Conservation (phyloP, 768 basidiomycete species). For the Trametes coccinea region DNA sequence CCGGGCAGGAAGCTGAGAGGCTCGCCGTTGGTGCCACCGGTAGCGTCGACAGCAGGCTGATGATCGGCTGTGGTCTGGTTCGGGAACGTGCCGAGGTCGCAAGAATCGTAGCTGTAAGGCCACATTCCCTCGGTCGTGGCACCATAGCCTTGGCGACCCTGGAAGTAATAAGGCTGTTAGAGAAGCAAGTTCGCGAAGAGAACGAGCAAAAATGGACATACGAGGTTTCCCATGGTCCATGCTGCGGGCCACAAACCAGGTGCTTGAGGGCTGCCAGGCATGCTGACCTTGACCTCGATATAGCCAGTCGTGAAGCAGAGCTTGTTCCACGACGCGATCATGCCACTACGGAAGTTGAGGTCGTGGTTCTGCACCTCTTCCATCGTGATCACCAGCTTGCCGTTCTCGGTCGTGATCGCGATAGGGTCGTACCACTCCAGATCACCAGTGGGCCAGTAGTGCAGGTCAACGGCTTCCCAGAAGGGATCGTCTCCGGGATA, state of each 20-base stretch:
- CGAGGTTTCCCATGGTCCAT: slow-evolving; percentile 78
- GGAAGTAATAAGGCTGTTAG: background rate
- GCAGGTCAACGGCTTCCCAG: slow-evolving; percentile 84
- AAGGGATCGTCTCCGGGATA: slow-evolving; percentile 81
- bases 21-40: slow-evolving; percentile 49
- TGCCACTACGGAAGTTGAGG: slow-evolving; percentile 83
- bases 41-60: slow-evolving; percentile 56
- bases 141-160: slow-evolving; percentile 87
- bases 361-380: slow-evolving; percentile 68
- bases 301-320: slow-evolving; percentile 93
- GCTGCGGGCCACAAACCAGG: slow-evolving; percentile 89
- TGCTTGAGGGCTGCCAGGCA: slow-evolving; percentile 60
- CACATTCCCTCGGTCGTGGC: slow-evolving; percentile 81
- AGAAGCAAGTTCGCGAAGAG: slow-evolving; percentile 22
- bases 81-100: slow-evolving; percentile 84
- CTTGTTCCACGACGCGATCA: slow-evolving; percentile 91
- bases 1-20: slow-evolving; percentile 80
- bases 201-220: slow-evolving; percentile 27
- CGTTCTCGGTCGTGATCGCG: slow-evolving; percentile 72
- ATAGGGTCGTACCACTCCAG: slow-evolving; percentile 75
- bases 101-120: slow-evolving; percentile 84
- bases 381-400: slow-evolving; percentile 81
- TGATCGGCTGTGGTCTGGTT: slow-evolving; percentile 71
- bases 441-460: slow-evolving; percentile 84
- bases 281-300: slow-evolving; percentile 77